Base-by-base conservation (phyloP, 2,329 filamentous ascomycete species). In the Mycosphaerelloides madeirae region DNA sequence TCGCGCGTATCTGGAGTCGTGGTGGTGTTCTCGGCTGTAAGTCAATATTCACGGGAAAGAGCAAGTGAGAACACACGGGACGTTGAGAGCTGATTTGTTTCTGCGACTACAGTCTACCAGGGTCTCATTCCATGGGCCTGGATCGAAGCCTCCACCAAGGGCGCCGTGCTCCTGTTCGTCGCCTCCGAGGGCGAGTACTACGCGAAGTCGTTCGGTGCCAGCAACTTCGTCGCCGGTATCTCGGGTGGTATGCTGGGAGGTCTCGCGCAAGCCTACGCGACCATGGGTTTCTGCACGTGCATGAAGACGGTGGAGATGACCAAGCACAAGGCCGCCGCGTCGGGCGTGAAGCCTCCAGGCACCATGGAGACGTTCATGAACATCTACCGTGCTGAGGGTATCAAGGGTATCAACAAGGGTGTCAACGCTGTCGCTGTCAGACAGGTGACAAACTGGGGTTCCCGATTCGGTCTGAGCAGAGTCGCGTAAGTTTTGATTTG, bases 221-320 rank as follows among this genome's bases (percentile, higher is more conserved):
- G 78, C 62, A 85, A 94, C 69, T 97, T 98, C 69, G 76, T 85
- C 40, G 81, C 83, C 58, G 93, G 93, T 66, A 97, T 98, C 73
- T 67, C 77, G 25, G 93, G 93, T 63, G 93, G 93, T 70, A 88
- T 98, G 77, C 79, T 83, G 16, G 93, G 93, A 67, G 93, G 93
- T 78, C 83, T 98, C 48, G 93, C 91, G 36, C 93, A 98, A 75
- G 93, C 93, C 49, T 98, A 98, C 69, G 93, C 93, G 56, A 98
- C 93, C 68, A 98, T 98, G 91, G 93, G 93, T 59, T 98, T 98
- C 83, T 98, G 93, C 75, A 98, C 93, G 51, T 98, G 93, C 81
- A 98, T 98, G 93, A 98, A 98, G 83, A 98, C 93, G 54, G 93
- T 97, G 57, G 93, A 98, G 73, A 98, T 98, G 73, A 98, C 93